Evolutionary conservation across 169 alveolate species (phyloP).

Genomic region (Plasmodium adleri): DNA sequence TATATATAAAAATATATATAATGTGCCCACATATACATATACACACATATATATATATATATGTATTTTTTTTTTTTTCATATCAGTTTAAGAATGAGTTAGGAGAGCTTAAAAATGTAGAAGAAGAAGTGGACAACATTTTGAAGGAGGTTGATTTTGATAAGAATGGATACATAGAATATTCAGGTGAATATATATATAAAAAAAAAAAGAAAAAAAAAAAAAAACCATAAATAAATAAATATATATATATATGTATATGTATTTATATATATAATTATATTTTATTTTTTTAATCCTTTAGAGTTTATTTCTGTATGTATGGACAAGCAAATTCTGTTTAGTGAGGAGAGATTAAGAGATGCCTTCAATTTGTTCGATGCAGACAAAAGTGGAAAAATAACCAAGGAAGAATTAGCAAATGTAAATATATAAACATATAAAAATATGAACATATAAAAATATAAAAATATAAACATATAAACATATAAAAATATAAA

Average conservation of each 20-base stretch:
- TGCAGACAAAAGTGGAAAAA: constrained; percentile 88
- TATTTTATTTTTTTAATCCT: not conserved
- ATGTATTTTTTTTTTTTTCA: not conserved
- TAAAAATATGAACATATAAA: not conserved
- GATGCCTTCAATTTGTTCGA: constrained; percentile 88
- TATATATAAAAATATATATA: not conserved
- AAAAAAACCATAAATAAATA: not conserved
- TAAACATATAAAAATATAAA: too few species aligned
- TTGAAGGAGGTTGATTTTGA: constrained; percentile 94
- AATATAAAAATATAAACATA: not conserved
- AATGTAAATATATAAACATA: constrained; percentile 21
- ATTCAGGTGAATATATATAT: constrained; percentile 82
- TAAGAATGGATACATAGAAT: constrained; percentile 95
- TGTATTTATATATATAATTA: not conserved
- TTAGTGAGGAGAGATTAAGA: constrained; percentile 86
- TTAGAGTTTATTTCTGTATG: constrained; percentile 91
- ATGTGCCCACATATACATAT: not conserved
- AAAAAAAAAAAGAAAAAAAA: not conserved
- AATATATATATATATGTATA: not conserved
- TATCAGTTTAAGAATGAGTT: constrained; percentile 47
- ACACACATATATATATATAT: not conserved
- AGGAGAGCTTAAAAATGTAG: constrained; percentile 85
- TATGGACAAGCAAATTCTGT: constrained; percentile 85
- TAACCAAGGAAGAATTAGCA: constrained; percentile 84
- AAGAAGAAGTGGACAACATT: constrained; percentile 94